Conservation (phyloP, 78 protist species). For the Guillardia theta region DNA sequence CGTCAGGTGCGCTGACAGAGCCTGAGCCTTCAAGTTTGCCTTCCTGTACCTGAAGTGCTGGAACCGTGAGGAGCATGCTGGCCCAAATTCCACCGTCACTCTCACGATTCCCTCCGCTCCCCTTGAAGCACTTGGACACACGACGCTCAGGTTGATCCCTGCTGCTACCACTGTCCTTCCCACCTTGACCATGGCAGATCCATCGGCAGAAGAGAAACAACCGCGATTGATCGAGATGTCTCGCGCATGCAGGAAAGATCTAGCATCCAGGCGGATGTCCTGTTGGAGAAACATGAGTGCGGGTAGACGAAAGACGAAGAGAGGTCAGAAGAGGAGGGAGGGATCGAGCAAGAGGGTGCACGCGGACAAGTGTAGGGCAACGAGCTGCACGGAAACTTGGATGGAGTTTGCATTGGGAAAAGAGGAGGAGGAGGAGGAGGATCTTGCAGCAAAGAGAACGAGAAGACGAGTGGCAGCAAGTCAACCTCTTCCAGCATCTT, state of each 20-base stretch:
- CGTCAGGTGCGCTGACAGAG: background rate
- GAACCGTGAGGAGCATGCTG: background rate
- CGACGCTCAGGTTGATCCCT: background rate
- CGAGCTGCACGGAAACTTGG: too few species aligned
- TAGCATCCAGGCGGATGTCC: background rate
- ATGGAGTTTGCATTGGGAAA: too few species aligned
- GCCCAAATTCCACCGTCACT: background rate
- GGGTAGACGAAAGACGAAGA: too few species aligned
- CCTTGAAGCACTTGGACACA: background rate
- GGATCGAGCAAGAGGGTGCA: too few species aligned
- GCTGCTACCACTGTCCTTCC: background rate
- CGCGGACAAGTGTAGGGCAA: too few species aligned
- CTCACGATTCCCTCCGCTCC: background rate
- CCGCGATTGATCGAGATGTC: background rate
- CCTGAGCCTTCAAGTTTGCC: background rate
- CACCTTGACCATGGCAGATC: background rate
- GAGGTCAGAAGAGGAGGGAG: too few species aligned
- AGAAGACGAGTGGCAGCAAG: too few species aligned
- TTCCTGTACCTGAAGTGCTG: background rate
- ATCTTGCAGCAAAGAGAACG: too few species aligned
- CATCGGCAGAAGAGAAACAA: background rate
- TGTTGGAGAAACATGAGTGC: background rate
- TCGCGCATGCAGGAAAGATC: background rate
- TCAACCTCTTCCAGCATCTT: too few species aligned
- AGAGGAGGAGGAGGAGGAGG: too few species aligned